Evolutionary conservation across 805 yeast species (phyloP).

Genomic region (Sungouiella blattae): DNA sequence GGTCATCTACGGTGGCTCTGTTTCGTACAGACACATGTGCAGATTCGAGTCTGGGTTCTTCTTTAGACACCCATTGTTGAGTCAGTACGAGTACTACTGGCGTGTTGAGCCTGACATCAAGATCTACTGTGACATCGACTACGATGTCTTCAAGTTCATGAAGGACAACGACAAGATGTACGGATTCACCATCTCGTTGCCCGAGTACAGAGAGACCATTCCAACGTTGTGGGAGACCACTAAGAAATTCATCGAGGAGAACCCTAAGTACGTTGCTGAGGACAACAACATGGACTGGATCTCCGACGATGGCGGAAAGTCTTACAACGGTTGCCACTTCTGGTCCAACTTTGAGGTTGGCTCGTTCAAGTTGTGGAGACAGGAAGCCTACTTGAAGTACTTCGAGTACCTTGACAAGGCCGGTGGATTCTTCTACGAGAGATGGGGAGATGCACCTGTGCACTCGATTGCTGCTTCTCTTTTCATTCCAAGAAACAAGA

Average conservation of each 20-base stretch:
- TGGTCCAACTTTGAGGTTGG: constrained; percentile 92
- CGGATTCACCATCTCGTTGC: constrained; percentile 80
- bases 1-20: constrained; percentile 72
- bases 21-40: constrained; percentile 88
- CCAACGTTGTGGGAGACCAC: constrained; percentile 80
- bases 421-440: constrained; percentile 90
- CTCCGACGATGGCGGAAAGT: constrained; percentile 61
- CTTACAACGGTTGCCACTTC: constrained; percentile 81
- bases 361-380: constrained; percentile 68
- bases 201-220: constrained; percentile 82
- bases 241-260: constrained; percentile 58
- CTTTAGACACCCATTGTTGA: constrained; percentile 70
- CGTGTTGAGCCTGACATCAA: constrained; percentile 87
- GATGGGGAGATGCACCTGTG: constrained; percentile 96
- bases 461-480: constrained; percentile 85
- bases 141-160: constrained; percentile 84
- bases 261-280: constrained; percentile 59
- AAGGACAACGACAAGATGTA: constrained; percentile 73
- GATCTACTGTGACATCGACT: constrained; percentile 77
- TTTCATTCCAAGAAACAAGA: constrained; percentile 63
- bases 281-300: constrained; percentile 69
- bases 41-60: constrained; percentile 89
- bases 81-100: constrained; percentile 89
- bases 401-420: constrained; percentile 71
- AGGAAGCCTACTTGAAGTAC: constrained; percentile 64